Conservation (phyloP, 73 alveolate species). For the Paramecium primaurelia region DNA sequence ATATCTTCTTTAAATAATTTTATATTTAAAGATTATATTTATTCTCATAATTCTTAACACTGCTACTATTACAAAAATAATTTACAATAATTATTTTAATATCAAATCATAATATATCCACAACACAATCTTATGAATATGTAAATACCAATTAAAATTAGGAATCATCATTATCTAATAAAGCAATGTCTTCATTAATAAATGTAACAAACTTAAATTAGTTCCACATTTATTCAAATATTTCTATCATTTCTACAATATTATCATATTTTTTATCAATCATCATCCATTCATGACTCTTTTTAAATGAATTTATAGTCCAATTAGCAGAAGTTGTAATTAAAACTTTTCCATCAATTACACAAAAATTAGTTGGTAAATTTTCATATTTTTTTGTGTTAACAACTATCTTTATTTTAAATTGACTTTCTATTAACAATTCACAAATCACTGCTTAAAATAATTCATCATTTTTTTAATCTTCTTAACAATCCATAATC, state of each 20-base stretch:
- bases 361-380: neutral
- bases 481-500: neutral
- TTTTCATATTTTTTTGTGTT: neutral
- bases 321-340: neutral
- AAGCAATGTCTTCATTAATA: neutral
- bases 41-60: neutral
- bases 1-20: neutral
- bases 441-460: neutral
- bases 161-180: neutral
- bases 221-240: neutral
- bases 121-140: neutral
- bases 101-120: neutral
- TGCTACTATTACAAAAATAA: neutral
- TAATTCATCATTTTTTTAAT: neutral
- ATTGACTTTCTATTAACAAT: neutral
- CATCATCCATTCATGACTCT: neutral
- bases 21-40: neutral
- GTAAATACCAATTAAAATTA: neutral
- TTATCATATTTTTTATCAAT: neutral
- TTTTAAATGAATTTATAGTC: neutral
- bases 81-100: neutral
- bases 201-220: neutral
- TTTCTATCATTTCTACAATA: neutral
- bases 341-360: neutral
- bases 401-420: neutral